Base-by-base conservation (phyloP, 23 red algal genomes). In the Agarophyton chilense region DNA sequence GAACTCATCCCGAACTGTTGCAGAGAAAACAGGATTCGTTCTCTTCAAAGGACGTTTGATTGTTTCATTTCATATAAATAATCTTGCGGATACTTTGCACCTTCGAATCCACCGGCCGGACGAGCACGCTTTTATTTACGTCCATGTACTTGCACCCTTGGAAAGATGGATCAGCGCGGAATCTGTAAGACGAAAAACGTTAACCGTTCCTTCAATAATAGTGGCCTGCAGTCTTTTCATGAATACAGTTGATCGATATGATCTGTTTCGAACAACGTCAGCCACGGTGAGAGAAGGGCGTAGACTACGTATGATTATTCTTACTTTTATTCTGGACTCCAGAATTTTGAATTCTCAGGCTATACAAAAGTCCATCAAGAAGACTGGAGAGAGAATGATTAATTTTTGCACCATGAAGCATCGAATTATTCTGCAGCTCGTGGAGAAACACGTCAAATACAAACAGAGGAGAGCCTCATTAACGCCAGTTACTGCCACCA, bases 11-110 rank as follows among this genome's bases (percentile, higher is more conserved):
- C 34, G 5, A 6, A 10, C 9, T 9, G 34, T 78, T 52, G 39
- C 72, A 2, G 28, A 50, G 45, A 78, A 78, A 2, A 18, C 32
- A 34, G 72, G 72, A 29, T 78, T 78, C 32, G 24, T 78, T 14
- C 38, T 78, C 22, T 78, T 78, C 72, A 78, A 54, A 51, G 43
- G 50, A 32, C 72, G 72, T 8, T 74, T 24, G 25, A n/a, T 74
- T 4, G 36, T 74, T 6, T 7, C 68, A 8, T 47, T 74, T 13
- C 34, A 74, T 24, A 74, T 8, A 41, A 74, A 74, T 19, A 17
- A 74, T 47, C 21, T 74, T 5, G 36, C 68, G 6, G 68, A 74
- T 5, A 74, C 68, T 4, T 24, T 19, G 34, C 6, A 5, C 41
- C 8, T 24, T 7, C 68, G 68, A 7, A 39, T 47, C 21, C 36